A percentile compares a stretch with the other conserved stretches of the same genome.
These are phyloP conservation scores for Alloascoidea hylecoeti DNA, from an alignment of 805 yeast species.

Conservation along the genomic window DNA sequence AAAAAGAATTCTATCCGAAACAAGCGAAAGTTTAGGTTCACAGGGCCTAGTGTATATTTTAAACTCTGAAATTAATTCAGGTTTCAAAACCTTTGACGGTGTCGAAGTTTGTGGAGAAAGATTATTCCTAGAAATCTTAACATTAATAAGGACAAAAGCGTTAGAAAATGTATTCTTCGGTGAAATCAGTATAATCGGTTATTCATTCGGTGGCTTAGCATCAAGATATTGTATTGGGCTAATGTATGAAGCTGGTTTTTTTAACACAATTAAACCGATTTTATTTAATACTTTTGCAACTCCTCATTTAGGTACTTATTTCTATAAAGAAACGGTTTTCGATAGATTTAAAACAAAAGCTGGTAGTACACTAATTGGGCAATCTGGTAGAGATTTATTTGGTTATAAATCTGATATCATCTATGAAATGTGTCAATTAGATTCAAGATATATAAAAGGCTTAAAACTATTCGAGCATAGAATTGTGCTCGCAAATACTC, in stretches of 20 bases:
- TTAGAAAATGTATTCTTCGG: conserved; percentile 26
- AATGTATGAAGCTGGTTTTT: conserved; percentile 33
- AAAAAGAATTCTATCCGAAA: conserved; percentile 29
- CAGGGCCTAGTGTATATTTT: conserved; percentile 7
- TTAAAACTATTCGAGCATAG: conserved; percentile 41
- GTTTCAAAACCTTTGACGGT: conserved; percentile 72
- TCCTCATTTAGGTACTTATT: conserved; percentile 55
- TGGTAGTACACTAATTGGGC: conserved; percentile 44
- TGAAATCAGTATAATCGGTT: conserved; percentile 67
- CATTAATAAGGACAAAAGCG: conserved; percentile 2
- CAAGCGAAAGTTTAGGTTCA: conserved; percentile 16
- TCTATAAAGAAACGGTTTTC: conserved; percentile 24
- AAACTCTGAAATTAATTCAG: conserved; percentile 18
- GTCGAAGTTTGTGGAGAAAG: conserved; percentile 58
- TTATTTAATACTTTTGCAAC: conserved; percentile 61
- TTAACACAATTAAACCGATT: conserved; percentile 44
- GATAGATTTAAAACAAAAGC: conserved; percentile 27
- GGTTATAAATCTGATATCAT: conserved; percentile 27
- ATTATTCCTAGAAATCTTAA: conserved; percentile 48
- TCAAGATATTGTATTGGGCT: conserved; percentile 69
- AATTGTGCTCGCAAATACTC: conserved; percentile 55
- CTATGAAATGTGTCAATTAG: conserved; percentile 38
- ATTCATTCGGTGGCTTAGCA: conserved; percentile 82
- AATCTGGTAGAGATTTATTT: conserved; percentile 67
- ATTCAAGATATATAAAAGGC: conserved; percentile 33